These are phyloP conservation scores for Hypericum perforatum DNA, from an alignment of 345 rosid genomes.

Conservation along the genomic window DNA sequence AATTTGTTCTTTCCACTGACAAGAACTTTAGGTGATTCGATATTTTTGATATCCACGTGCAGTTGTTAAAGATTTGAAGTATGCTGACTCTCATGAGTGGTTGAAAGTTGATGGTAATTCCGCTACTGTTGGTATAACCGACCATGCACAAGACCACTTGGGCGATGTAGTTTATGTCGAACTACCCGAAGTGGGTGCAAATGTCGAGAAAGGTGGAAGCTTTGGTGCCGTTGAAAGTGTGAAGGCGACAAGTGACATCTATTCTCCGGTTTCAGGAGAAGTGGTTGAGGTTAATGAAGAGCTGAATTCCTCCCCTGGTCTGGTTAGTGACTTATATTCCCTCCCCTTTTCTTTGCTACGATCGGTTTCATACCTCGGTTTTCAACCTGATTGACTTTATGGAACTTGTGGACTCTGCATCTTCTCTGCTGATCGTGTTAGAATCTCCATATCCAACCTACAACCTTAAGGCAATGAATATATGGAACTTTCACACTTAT, in stretches of 20 bases:
- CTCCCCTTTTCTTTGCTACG: background rate
- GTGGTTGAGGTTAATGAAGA: slow-evolving; percentile 68
- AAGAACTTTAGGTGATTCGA: background rate
- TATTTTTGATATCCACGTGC: slow-evolving; percentile 11
- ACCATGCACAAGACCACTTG: slow-evolving; percentile 94
- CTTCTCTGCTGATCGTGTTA: no score
- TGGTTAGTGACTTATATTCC: slow-evolving; percentile 44
- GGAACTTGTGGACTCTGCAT: no score
- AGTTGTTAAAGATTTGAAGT: slow-evolving; percentile 79
- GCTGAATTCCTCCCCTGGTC: slow-evolving; percentile 52
- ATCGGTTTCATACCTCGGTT: no score
- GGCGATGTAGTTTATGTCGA: slow-evolving; percentile 97
- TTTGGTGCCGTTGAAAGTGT: slow-evolving; percentile 99
- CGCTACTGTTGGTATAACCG: slow-evolving; percentile 83
- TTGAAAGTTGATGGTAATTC: slow-evolving; percentile 66
- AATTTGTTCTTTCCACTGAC: background rate
- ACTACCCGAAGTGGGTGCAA: slow-evolving; percentile 64
- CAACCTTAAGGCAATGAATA: no score
- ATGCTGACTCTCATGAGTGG: slow-evolving; percentile 90
- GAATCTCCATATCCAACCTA: no score
- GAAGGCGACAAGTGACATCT: slow-evolving; percentile 92
- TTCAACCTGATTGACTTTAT: no score
- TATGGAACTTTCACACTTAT: no score
- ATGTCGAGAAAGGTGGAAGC: slow-evolving; percentile 54
- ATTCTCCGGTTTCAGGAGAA: slow-evolving; percentile 87